Percentiles rank a stretch among this genome's conserved stretches.
Conservation (phyloP, 1,284 basidiomycete species). For the Austroboletus novae-zelandiae region DNA sequence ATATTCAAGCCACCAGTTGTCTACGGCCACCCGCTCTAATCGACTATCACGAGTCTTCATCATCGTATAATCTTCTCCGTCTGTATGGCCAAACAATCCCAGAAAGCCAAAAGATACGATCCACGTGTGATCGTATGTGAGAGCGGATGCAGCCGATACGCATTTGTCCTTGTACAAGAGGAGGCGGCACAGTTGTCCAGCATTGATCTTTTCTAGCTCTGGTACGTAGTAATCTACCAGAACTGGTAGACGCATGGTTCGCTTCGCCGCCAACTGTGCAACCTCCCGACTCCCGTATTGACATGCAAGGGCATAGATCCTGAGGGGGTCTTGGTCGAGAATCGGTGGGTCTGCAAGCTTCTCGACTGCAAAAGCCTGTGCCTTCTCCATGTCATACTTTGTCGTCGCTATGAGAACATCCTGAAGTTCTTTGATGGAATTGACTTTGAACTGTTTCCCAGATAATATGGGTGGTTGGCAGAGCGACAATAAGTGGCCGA, state of each 20-base stretch:
- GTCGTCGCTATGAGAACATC: conserved; percentile 9
- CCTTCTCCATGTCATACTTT: conserved; percentile 23
- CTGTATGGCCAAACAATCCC: background rate
- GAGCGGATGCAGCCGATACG: background rate
- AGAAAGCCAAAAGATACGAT: background rate
- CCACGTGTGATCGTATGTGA: conserved; percentile 10
- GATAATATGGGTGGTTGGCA: conserved; percentile 24
- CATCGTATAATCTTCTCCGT: background rate
- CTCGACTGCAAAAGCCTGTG: background rate
- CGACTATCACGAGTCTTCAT: background rate
- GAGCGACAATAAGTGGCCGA: conserved; percentile 27
- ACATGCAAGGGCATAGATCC: conserved; percentile 20
- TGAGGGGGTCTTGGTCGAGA: conserved; percentile 8
- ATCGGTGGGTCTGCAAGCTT: conserved; percentile 1
- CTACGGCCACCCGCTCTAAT: background rate
- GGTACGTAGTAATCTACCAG: conserved; percentile 1
- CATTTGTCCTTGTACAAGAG: conserved; percentile 9
- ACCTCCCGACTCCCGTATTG: conserved; percentile 1
- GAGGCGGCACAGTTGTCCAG: conserved; percentile 7
- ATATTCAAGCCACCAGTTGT: too few relatives aligned
- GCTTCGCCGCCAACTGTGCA: background rate
- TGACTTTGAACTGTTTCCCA: background rate
- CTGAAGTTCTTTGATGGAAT: conserved; percentile 1
- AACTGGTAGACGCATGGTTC: background rate
- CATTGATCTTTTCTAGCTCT: conserved; percentile 17